Evolutionary conservation across 2,329 filamentous ascomycete genomes (phyloP).

Genomic region (Geosmithia morbida): DNA sequence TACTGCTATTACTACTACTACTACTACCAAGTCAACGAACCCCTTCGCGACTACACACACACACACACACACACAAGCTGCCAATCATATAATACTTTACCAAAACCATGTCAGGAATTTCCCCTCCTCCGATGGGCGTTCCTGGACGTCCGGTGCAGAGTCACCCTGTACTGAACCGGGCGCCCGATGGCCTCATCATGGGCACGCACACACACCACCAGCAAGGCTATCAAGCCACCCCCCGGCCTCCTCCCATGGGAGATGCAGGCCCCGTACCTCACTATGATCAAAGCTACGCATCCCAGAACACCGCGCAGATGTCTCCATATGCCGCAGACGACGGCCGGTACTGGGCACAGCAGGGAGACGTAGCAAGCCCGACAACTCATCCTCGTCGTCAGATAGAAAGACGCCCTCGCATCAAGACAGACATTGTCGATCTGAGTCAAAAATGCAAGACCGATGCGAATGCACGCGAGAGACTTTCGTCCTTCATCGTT

Average conservation of each 20-base stretch:
- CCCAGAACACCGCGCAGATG: no score
- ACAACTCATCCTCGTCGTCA: no score
- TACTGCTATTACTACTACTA: no score
- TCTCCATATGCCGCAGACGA: not conserved
- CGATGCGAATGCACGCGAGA: slow-evolving; percentile 20
- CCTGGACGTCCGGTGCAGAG: not conserved
- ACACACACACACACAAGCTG: no score
- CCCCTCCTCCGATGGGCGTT: not conserved
- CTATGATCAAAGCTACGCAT: not conserved
- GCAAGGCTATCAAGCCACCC: not conserved
- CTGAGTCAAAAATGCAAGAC: slow-evolving; percentile 20
- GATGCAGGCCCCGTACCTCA: slow-evolving; percentile 2
- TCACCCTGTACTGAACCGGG: not conserved
- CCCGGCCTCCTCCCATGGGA: slow-evolving; percentile 2
- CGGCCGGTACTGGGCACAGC: not conserved
- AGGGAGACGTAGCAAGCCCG: not conserved
- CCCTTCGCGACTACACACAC: no score
- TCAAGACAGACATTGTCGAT: slow-evolving; percentile 15
- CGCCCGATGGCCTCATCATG: no score
- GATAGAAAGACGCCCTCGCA: not conserved
- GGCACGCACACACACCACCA: not conserved
- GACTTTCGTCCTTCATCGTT: slow-evolving; percentile 23
- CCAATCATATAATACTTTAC: no score
- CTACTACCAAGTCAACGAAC: no score
- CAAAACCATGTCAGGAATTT: not conserved